phyloP scores from a whole-genome alignment of 1,284 basidiomycete species.

The Moniliophthora roreri region DNA sequence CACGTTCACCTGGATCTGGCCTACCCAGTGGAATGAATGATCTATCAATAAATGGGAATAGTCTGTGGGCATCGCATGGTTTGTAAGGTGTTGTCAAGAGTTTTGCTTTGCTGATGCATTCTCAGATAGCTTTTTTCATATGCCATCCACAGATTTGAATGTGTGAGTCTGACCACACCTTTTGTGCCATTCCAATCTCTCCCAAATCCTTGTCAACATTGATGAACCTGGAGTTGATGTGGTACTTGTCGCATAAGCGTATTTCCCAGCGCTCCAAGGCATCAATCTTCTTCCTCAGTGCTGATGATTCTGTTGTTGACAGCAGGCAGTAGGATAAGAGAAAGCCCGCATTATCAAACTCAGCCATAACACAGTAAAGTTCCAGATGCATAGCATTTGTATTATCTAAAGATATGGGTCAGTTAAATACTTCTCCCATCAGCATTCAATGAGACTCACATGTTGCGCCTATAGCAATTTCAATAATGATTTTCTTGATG shows the following conservation, averaged over 20 bases:
- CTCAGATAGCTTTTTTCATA: slow-evolving; percentile 21
- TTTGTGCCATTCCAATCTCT: slow-evolving; percentile 20
- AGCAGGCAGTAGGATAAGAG: slow-evolving; percentile 26
- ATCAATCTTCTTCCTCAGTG: slow-evolving; percentile 18
- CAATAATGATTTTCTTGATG: slow-evolving; percentile 7
- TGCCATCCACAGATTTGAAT: slow-evolving; percentile 30
- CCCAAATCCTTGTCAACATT: slow-evolving; percentile 28
- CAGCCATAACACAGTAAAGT: slow-evolving; percentile 26
- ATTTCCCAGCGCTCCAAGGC: slow-evolving; percentile 21
- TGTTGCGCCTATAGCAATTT: slow-evolving; percentile 56
- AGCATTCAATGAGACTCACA: slow-evolving; percentile 59
- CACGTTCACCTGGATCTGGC: neutral
- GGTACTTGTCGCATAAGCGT: slow-evolving; percentile 21
- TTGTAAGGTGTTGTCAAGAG: slow-evolving; percentile 27
- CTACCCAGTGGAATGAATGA: neutral
- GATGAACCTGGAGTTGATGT: slow-evolving; percentile 22
- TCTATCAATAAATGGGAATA: slow-evolving; percentile 1
- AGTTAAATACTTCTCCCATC: neutral
- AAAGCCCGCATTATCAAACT: slow-evolving; percentile 27
- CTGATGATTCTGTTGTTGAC: slow-evolving; percentile 22
- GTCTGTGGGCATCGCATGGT: neutral
- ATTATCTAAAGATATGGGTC: slow-evolving; percentile 14
- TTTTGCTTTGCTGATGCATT: slow-evolving; percentile 21
- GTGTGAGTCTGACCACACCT: slow-evolving; percentile 21
- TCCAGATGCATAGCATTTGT: slow-evolving; percentile 25